Evolutionary conservation across 345 rosid genomes (phyloP), one percentile per base, ranked within the genome.

Genomic region (Leavenworthia alabamica): DNA sequence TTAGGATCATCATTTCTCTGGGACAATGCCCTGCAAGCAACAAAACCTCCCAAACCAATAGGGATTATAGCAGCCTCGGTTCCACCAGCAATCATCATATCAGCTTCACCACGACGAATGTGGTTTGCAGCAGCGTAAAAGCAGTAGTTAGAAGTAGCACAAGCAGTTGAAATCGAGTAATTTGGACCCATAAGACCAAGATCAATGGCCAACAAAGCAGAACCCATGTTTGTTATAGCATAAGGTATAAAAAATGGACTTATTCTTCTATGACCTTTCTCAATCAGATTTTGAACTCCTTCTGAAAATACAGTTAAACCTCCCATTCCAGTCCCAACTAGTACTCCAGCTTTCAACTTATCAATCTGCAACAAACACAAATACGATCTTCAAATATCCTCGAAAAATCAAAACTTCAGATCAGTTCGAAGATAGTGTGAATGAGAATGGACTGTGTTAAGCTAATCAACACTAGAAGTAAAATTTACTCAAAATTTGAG

Each of bases 251-350:
- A 83, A 70, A 94, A 94, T 10, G 97, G 99, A 53, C 89, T 79
- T 35, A 94, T 83, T 75, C 87, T 90, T 76, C 93, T 72, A 46
- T 83, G 80, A 63, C 99, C 97, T 67, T 73, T 90, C 80, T 94
- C 97, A 54, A 90, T 81, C 13, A 94, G 73, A 67, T 85, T 68
- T 74, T 88, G 78, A 75, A 90, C 86, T 32, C 92, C 97, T 57
- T 94, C 95, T 15, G 92, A 89, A 62, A 89, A 85, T 15, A 83
- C 95, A 10, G 90, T 79, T 52, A 93, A 80, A 42, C 97, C 97
- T 56, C 99, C 99, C 99, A 93, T 93, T 46, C 96, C 99, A 48
- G 99, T 87, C 62, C 99, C 99, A 46, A 93, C 97, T 55, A 94
- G 89, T 65, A 94, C 96, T 46, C 99, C 99, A 50, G 89, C 94